A percentile compares a stretch with the other conserved stretches of the same genome.
Evolutionary conservation across 345 rosid species (phyloP).

Genomic region (Ceriops zippeliana): DNA sequence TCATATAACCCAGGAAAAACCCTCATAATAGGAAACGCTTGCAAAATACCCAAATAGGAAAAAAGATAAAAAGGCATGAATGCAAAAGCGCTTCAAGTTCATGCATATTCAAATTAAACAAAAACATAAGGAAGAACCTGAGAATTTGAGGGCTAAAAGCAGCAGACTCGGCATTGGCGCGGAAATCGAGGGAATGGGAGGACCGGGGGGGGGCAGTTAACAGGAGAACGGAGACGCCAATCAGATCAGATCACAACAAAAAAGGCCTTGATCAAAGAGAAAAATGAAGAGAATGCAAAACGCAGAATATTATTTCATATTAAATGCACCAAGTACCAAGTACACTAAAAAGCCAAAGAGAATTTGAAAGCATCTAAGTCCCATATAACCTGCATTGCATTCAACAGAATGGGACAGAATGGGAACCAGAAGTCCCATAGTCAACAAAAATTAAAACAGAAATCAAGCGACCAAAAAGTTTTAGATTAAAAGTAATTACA

Average conservation of each 20-base stretch:
- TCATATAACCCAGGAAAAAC: no score
- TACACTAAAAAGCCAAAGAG: not conserved
- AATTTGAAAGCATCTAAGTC: not conserved
- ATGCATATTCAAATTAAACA: not conserved
- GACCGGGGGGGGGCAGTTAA: not conserved
- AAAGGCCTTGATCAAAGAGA: conserved; percentile 17
- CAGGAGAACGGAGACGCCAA: conserved; percentile 13
- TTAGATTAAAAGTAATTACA: not conserved
- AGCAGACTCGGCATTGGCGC: not conserved
- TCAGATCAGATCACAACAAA: conserved; percentile 11
- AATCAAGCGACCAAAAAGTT: not conserved
- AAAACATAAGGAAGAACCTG: no score
- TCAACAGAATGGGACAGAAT: not conserved
- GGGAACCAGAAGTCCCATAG: not conserved
- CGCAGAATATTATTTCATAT: not conserved
- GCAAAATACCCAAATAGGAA: not conserved
- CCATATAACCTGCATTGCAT: not conserved
- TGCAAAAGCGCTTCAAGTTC: not conserved
- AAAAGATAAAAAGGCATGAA: not conserved
- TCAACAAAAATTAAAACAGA: not conserved
- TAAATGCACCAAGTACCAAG: not conserved
- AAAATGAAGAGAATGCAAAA: not conserved
- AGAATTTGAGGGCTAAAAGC: no score
- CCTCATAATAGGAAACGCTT: no score
- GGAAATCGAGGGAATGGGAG: not conserved